phyloP scores from a whole-genome alignment of 495 filamentous ascomycete genomes.

The Talaromyces ruber region DNA sequence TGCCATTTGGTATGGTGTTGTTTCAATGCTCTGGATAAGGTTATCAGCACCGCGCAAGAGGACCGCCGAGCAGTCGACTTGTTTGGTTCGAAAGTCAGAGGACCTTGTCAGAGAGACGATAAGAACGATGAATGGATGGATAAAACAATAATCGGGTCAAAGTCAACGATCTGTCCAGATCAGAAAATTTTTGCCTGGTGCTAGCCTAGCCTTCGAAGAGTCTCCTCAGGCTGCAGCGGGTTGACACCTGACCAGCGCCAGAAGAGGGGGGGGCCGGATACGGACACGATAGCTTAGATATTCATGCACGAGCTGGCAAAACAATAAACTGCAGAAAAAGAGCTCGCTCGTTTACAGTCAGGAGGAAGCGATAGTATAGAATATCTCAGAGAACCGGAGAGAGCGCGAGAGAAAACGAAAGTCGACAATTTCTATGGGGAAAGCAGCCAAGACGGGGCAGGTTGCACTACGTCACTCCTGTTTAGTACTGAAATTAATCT shows the following conservation, averaged over 20 bases:
- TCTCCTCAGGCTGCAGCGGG: background rate
- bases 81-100: background rate
- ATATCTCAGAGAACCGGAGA: background rate
- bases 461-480: background rate
- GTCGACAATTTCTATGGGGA: background rate
- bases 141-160: background rate
- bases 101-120: background rate
- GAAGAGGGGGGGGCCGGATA: background rate
- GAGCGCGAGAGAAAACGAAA: background rate
- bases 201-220: background rate
- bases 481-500: background rate
- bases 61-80: slow-evolving; percentile 5
- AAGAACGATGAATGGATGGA: background rate
- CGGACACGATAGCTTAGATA: background rate
- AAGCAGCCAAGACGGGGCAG: background rate
- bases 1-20: slow-evolving; percentile 19
- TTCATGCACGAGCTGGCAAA: background rate
- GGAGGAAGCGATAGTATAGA: background rate
- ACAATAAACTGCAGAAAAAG: background rate
- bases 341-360: background rate
- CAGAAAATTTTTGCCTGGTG: background rate
- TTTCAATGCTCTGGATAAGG: background rate
- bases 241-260: background rate
- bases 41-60: background rate
- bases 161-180: background rate